Evolutionary conservation across 2,329 filamentous ascomycete genomes (phyloP), one percentile per base, ranked within the genome.

Genomic region (Exophiala viscosa): DNA sequence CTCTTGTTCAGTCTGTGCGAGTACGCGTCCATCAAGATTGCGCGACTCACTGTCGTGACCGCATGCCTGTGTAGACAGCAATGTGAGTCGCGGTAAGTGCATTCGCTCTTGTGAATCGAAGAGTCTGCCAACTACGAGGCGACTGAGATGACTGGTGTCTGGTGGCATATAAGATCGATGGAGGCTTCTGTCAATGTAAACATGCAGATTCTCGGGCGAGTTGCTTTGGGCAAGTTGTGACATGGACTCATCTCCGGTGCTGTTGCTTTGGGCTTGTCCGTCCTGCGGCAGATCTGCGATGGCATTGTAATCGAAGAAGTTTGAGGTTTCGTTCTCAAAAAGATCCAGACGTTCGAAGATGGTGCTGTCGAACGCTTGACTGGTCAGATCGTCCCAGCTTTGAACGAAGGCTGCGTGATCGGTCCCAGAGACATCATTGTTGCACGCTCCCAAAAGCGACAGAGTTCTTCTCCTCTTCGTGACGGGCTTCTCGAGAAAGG

Each of bases 91-190:
- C 2, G 51, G 43, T 7, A 54, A 20, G 17, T 49, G 34, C 13
- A 54, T n/a, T 13, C 42, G 51, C 10, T 41, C 18, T n/a, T n/a
- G 36, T 17, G 17, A 23, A 4, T 15, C 23, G 28, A 48, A 23
- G 15, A 54, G 43, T 10, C 20, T 20, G 11, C 17, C 15, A 14
- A 54, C 33, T 5, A 54, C 41, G 36, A 49, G 34, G 3, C 39
- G 40, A 34, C 48, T 54, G 20, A 54, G 32, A 38, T 54, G 51
- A 3, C 50, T 45, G 2, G 51, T 54, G 28, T 49, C 45, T 15
- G 51, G 51, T 34, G 45, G 45, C 10, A 49, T 18, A 10, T 54
- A 45, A 23, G 45, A 43, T 13, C 51, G 44, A 23, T 43, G 45
- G 3, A 54, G 46, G 15, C 8, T 32, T 13, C 9, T 18, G 17